Base-by-base conservation (phyloP, 2,329 filamentous ascomycete species). In the Colletotrichum filicis region DNA sequence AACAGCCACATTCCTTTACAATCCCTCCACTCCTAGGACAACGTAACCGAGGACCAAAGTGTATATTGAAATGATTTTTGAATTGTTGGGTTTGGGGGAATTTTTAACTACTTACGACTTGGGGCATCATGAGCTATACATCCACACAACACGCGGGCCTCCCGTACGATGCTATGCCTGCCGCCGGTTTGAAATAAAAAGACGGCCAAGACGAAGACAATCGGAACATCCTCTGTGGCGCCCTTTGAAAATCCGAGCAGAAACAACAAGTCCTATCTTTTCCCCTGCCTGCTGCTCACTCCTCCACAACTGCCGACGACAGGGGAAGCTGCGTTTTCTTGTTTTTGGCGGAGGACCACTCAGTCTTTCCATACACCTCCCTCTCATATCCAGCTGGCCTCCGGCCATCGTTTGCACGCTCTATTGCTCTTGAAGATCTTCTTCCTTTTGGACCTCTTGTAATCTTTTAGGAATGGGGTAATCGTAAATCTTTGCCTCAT, bases 351-450 rank as follows among this genome's bases (percentile, higher is more conserved):
- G 56, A 53, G 52, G 59, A 68, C 69, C 67, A 69, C 59, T 53
- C 35, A 53, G 28, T 57, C 58, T 49, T 57, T 56, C 62, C 55
- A n/a, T 49, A 49, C 49, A 58, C 53, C 58, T 60, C 59, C 63
- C 63, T 73, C 60, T 70, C 66, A 49, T 73, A 70, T 73, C 66
- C 70, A 70, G 70, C 55, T 73, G 70, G 66, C 70, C 60, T 73
- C 60, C 66, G 57, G 60, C 71, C 68, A 71, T 74, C 71, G 71
- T 74, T 72, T 74, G 71, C 71, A 74, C 71, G 71, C 63, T 74
- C 71, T 74, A 74, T 66, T 71, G 68, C 71, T 74, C 71, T 74
- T 74, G 28, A 71, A 71, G 71, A 72, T 74, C 52, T 72, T 71
- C 61, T 52, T 49, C 64, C 63, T 66, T 72, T 72, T 60, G 68